These are phyloP conservation scores for Globisporangium spiculum DNA, from an alignment of 352 stramenopile species.

Conservation along the genomic window DNA sequence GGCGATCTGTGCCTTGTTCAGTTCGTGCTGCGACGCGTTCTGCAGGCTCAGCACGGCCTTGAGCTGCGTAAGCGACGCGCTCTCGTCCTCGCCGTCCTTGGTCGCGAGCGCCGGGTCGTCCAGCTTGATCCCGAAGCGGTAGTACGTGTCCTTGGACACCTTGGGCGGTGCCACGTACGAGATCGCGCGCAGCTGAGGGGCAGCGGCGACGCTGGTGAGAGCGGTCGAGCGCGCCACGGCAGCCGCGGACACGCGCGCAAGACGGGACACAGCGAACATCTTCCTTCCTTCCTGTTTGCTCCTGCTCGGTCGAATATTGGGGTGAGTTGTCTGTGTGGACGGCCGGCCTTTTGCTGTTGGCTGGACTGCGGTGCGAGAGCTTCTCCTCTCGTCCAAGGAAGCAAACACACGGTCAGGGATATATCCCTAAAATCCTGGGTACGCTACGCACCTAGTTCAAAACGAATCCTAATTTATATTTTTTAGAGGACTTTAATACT, in stretches of 20 bases:
- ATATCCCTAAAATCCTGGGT: no score
- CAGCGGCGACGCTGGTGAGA: background rate
- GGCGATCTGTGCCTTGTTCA: slow-evolving; percentile 81
- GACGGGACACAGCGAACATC: slow-evolving; percentile 46
- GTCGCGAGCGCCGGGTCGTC: slow-evolving; percentile 41
- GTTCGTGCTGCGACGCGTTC: slow-evolving; percentile 79
- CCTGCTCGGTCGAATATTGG: slow-evolving; percentile 3
- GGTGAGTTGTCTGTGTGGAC: background rate
- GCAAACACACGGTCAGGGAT: no score
- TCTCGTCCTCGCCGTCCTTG: slow-evolving; percentile 33
- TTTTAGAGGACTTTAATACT: no score
- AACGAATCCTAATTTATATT: no score
- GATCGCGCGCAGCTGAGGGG: slow-evolving; percentile 24
- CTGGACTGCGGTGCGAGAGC: background rate
- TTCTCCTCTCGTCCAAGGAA: no score
- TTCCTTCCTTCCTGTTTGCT: background rate
- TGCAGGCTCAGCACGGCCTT: slow-evolving; percentile 67
- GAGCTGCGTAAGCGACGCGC: slow-evolving; percentile 41
- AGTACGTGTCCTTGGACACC: slow-evolving; percentile 47
- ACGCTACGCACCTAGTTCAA: no score
- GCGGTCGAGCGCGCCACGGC: slow-evolving; percentile 1
- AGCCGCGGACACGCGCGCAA: slow-evolving; percentile 22
- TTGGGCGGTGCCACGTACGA: slow-evolving; percentile 68
- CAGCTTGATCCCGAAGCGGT: slow-evolving; percentile 64
- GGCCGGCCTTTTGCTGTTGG: background rate